Conservation (phyloP, 2,329 filamentous ascomycete genomes). For the Pseudopyricularia cyperi region DNA sequence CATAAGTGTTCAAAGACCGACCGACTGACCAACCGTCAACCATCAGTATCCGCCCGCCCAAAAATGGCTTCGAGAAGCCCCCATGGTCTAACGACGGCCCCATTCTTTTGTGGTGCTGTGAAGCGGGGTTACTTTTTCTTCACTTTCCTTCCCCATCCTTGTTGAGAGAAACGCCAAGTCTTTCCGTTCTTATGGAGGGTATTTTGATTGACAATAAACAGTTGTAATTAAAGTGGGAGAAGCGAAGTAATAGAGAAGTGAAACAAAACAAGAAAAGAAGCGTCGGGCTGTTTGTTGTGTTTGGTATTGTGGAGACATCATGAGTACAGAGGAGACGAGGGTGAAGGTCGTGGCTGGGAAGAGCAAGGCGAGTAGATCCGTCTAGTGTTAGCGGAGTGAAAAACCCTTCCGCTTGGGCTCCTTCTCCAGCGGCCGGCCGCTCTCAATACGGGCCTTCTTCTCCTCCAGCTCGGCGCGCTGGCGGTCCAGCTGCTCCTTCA, state of each 20-base stretch:
- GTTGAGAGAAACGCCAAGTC: conserved; percentile 4
- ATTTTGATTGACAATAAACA: conserved; percentile 27
- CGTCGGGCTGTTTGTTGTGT: conserved; percentile 30
- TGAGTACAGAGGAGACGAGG: conserved; percentile 36
- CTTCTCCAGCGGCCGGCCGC: conserved; percentile 89
- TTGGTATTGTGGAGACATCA: conserved; percentile 42
- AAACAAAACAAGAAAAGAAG: conserved; percentile 31
- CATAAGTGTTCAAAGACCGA: conserved; percentile 6
- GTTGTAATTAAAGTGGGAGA: conserved; percentile 26
- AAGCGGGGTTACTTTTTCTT: neutral
- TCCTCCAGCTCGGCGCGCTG: conserved; percentile 93
- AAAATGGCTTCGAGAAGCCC: conserved; percentile 3
- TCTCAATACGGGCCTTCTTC: conserved; percentile 94
- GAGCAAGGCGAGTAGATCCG: conserved; percentile 12
- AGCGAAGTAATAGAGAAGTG: conserved; percentile 21
- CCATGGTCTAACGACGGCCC: conserved; percentile 1
- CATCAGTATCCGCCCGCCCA: neutral
- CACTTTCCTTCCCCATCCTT: neutral
- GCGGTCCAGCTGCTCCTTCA: conserved; percentile 98
- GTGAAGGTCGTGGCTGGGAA: conserved; percentile 25
- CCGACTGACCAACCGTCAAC: conserved; percentile 5
- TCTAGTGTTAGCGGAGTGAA: conserved; percentile 69
- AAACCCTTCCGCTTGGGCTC: conserved; percentile 99
- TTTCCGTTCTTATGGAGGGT: conserved; percentile 6
- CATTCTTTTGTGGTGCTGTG: neutral